A percentile compares a stretch with the other conserved stretches of the same genome.
Conservation (phyloP, 2,329 filamentous ascomycete genomes). For the Ceratocystis papillata region DNA sequence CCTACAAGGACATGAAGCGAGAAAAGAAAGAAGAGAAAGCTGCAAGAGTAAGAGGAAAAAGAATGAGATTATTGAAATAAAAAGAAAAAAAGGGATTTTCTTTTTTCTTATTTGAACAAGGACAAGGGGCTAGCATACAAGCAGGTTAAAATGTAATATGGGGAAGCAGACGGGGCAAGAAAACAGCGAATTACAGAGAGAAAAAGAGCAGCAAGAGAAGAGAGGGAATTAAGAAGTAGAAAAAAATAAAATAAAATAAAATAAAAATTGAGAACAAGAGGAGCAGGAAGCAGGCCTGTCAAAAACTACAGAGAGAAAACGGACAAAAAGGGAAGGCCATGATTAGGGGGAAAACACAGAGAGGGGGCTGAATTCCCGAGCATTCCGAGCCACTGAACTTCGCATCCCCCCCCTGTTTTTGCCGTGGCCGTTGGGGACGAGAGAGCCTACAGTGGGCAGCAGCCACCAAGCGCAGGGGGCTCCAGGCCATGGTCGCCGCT, state of each 20-base stretch:
- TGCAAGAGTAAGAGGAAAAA: neutral
- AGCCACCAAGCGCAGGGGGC: too few species aligned
- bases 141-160: too few species aligned
- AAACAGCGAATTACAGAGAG: neutral
- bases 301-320: conserved; percentile 6
- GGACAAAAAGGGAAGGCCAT: conserved; percentile 11
- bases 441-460: neutral
- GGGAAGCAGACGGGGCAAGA: neutral
- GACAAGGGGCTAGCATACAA: neutral
- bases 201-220: neutral
- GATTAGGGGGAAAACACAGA: neutral
- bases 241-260: neutral
- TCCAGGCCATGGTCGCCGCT: too few species aligned
- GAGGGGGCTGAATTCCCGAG: conserved; percentile 22
- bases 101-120: too few species aligned
- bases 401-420: neutral
- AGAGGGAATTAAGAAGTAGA: neutral
- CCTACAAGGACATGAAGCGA: neutral
- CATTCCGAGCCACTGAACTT: neutral
- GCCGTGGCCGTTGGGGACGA: neutral
- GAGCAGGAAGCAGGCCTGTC: neutral
- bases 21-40: neutral
- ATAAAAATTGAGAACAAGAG: neutral
- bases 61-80: too few species aligned
- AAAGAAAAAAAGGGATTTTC: too few species aligned